phyloP scores from a whole-genome alignment of 768 basidiomycete species.

The Hericium rajendrae region DNA sequence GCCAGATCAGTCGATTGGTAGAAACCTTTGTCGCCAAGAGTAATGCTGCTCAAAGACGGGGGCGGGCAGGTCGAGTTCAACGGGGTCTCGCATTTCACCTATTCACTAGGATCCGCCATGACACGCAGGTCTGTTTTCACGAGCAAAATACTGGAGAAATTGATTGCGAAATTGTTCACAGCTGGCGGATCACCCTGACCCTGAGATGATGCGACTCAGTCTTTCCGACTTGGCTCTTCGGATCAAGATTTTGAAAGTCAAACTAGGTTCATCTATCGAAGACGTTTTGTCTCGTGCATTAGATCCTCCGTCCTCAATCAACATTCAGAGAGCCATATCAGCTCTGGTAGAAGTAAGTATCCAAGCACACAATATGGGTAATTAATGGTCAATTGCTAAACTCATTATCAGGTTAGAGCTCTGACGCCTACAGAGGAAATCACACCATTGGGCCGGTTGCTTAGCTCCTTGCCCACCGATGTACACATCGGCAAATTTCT shows the following conservation, averaged over 20 bases:
- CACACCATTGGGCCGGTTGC: constrained; percentile 83
- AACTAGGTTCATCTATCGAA: constrained; percentile 77
- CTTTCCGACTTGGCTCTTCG: constrained; percentile 84
- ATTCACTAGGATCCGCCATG: constrained; percentile 82
- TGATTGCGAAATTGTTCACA: constrained; percentile 22
- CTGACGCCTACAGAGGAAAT: constrained; percentile 83
- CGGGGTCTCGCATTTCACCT: constrained; percentile 90
- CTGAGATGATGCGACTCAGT: constrained; percentile 92
- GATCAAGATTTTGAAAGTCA: constrained; percentile 90
- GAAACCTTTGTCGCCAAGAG: constrained; percentile 89
- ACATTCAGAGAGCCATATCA: constrained; percentile 84
- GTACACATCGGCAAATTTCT: constrained; percentile 94
- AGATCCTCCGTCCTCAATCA: constrained; percentile 79
- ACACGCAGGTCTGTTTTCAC: constrained; percentile 46
- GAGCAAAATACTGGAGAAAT: neutral
- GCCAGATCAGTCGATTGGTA: constrained; percentile 84
- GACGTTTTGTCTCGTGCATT: constrained; percentile 81
- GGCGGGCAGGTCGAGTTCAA: constrained; percentile 87
- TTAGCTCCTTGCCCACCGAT: constrained; percentile 90
- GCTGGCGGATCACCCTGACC: constrained; percentile 85
- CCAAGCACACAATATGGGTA: neutral
- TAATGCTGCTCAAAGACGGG: constrained; percentile 83
- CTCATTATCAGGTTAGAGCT: constrained; percentile 57
- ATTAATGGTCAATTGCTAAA: neutral
- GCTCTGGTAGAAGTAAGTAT: constrained; percentile 74